These are phyloP conservation scores for Penicillium lividum DNA, from an alignment of 495 filamentous ascomycete genomes.

Conservation along the genomic window DNA sequence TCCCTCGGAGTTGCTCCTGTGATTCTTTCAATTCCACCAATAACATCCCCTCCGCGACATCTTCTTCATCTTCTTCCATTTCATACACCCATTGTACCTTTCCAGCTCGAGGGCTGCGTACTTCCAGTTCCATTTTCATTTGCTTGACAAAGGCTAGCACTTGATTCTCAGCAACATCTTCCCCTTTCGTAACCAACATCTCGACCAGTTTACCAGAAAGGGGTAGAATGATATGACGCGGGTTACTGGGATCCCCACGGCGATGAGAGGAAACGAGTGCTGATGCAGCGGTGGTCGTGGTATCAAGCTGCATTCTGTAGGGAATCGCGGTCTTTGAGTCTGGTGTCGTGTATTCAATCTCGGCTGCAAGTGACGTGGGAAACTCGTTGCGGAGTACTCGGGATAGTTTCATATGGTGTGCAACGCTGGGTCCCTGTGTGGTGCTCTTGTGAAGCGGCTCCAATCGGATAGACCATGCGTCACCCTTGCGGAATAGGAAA, in stretches of 20 bases:
- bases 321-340: conserved; percentile 27
- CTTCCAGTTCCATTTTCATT: conserved; percentile 70
- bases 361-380: conserved; percentile 53
- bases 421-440: conserved; percentile 15
- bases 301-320: conserved; percentile 47
- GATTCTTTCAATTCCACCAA: conserved; percentile 49
- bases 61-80: conserved; percentile 57
- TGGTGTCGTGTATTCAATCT: conserved; percentile 55
- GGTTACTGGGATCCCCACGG: conserved; percentile 51
- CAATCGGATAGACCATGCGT: conserved; percentile 56
- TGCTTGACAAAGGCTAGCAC: conserved; percentile 63
- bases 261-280: conserved; percentile 51
- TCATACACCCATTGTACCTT: conserved; percentile 56
- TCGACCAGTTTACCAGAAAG: conserved; percentile 61
- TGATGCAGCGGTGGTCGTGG: conserved; percentile 50
- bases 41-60: conserved; percentile 59
- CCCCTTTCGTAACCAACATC: conserved; percentile 55
- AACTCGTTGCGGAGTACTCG: conserved; percentile 60
- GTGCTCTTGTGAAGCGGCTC: conserved; percentile 28
- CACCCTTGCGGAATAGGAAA: conserved; percentile 54
- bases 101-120: conserved; percentile 51
- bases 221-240: conserved; percentile 57
- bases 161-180: conserved; percentile 52
- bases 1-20: conserved; percentile 22
- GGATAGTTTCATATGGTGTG: conserved; percentile 52